These are phyloP conservation scores for Kodamaea plutei DNA, from an alignment of 1,139 yeast genomes.

Conservation along the genomic window DNA sequence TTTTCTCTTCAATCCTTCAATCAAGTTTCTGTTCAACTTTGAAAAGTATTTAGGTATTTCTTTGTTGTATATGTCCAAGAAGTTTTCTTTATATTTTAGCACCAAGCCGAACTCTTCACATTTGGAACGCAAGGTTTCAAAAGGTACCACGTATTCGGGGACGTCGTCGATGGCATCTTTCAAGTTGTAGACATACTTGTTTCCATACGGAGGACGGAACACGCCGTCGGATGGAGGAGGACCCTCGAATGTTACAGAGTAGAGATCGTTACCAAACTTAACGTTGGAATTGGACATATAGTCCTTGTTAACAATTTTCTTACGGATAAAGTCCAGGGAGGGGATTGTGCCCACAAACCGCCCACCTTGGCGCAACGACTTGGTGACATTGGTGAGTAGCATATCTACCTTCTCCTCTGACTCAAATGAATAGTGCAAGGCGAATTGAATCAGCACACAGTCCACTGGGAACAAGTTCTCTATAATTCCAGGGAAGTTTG, in stretches of 20 bases:
- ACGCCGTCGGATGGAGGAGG: slow-evolving; percentile 70
- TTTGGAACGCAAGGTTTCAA: slow-evolving; percentile 75
- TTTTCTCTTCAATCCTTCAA: slow-evolving; percentile 64
- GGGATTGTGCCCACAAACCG: slow-evolving; percentile 92
- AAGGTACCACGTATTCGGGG: slow-evolving; percentile 97
- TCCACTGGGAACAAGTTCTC: slow-evolving; percentile 80
- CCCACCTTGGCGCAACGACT: slow-evolving; percentile 77
- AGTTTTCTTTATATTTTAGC: slow-evolving; percentile 69
- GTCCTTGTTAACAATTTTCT: slow-evolving; percentile 49
- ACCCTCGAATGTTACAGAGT: slow-evolving; percentile 73
- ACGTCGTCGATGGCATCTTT: slow-evolving; percentile 95
- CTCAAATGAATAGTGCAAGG: slow-evolving; percentile 92
- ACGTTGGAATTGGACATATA: slow-evolving; percentile 38
- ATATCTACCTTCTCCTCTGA: slow-evolving; percentile 74
- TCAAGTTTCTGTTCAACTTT: slow-evolving; percentile 57
- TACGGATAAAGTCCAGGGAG: slow-evolving; percentile 76
- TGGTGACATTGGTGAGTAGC: slow-evolving; percentile 69
- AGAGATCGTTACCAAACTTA: slow-evolving; percentile 82
- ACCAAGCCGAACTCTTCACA: slow-evolving; percentile 83
- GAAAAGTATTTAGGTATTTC: slow-evolving; percentile 67
- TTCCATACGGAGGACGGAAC: slow-evolving; percentile 78
- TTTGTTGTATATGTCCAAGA: slow-evolving; percentile 76
- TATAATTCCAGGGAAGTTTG: slow-evolving; percentile 46
- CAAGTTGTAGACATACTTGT: slow-evolving; percentile 73
- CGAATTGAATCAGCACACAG: slow-evolving; percentile 83